Base-by-base conservation (phyloP, 176 grass and related monocot species). In the Oryza officinalis region DNA sequence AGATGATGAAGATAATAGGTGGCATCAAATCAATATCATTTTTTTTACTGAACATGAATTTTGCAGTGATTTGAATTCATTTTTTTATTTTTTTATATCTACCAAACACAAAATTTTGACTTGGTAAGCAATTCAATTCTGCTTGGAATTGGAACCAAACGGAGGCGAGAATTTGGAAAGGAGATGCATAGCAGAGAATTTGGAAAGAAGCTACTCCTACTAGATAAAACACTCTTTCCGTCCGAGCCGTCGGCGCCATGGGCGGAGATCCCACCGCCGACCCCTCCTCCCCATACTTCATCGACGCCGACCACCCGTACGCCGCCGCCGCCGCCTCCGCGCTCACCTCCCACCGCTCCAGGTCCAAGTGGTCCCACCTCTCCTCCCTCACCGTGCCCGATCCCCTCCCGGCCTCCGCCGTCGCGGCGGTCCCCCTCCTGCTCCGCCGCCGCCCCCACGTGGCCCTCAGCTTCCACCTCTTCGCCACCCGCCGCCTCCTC, bases 351-450 rank as follows among this genome's bases (percentile, higher is more conserved):
- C 77, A 86, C 60, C 77, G 84, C 69, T 64, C 84, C 77, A 86
- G 72, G 60, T 67, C 84, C 23, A 86, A 86, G 84, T 86, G 84
- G 84, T 86, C 84, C 2, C 84, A 86, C 18, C 74, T 88, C 79
- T 66, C 78, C 64, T 88, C 86, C 27, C 44, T 87, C n/a, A 65
- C 72, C 3, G n/a, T 57, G 23, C 86, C 79, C 27, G 47, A 60
- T 17, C 65, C 71, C 15, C 86, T 82, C 1, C 80, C 86, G 0
- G 30, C 74, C 17, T 77, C 80, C 50, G 74, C 86, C 72, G 30
- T 45, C 18, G 40, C 79, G 32, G 78, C 64, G 26, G 72, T 88
- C 63, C 86, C 77, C 12, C 86, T 88, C 72, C 79, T 70, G 31
- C 86, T 88, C 63, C 80, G 86, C 9, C 63, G 52, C 71, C 78